A percentile compares a stretch with the other conserved stretches of the same genome.
Evolutionary conservation across 2,329 filamentous ascomycete species (phyloP).

Genomic region (Hymenoscyphus infarciens): DNA sequence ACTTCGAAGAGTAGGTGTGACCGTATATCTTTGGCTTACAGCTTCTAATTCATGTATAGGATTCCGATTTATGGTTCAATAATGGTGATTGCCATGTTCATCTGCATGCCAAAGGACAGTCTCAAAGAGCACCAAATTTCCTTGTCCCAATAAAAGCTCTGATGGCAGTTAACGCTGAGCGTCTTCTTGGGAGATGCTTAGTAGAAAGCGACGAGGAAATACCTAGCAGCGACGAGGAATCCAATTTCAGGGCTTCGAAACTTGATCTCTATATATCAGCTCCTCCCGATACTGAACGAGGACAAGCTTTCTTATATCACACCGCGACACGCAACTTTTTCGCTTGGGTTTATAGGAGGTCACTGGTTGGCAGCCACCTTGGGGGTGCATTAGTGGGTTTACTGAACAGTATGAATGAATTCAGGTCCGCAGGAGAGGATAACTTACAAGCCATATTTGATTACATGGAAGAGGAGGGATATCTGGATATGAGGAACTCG

Average conservation of each 20-base stretch:
- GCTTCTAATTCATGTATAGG: conserved; percentile 44
- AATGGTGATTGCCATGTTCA: conserved; percentile 68
- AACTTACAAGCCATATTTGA: conserved; percentile 59
- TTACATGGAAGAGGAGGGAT: conserved; percentile 68
- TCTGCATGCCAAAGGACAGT: conserved; percentile 63
- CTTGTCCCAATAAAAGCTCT: conserved; percentile 58
- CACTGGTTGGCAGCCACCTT: conserved; percentile 65
- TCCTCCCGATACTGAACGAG: conserved; percentile 49
- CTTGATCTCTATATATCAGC: conserved; percentile 68
- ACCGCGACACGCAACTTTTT: conserved; percentile 72
- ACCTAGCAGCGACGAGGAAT: conserved; percentile 13
- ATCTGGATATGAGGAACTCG: conserved; percentile 61
- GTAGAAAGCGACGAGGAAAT: conserved; percentile 22
- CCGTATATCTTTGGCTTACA: neutral
- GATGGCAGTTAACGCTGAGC: conserved; percentile 54
- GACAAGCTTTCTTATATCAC: conserved; percentile 59
- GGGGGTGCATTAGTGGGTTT: conserved; percentile 61
- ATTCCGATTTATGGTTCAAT: conserved; percentile 66
- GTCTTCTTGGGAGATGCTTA: conserved; percentile 54
- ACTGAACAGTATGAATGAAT: conserved; percentile 62
- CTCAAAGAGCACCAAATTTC: conserved; percentile 64
- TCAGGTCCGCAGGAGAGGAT: conserved; percentile 50
- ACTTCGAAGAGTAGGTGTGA: conserved; percentile 41
- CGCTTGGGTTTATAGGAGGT: conserved; percentile 62
- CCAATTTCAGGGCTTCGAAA: conserved; percentile 10